Percentiles rank a stretch among this genome's conserved stretches.
phyloP scores from a whole-genome alignment of 225 moss, liverwort and hornwort species.

The Polytrichum commune region DNA sequence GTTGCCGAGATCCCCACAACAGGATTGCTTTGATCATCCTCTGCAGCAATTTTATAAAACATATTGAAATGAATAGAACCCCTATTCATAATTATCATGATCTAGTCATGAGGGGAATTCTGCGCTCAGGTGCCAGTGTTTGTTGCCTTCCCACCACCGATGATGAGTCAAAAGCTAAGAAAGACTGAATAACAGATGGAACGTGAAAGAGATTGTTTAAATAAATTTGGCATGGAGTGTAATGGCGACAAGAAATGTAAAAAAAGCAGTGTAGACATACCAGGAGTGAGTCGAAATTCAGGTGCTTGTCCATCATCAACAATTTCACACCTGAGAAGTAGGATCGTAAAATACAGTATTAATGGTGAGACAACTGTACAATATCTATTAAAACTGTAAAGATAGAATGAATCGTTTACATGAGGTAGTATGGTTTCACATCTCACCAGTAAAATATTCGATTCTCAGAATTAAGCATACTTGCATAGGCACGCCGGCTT shows the following conservation, averaged over 20 bases:
- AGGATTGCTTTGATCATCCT: conserved; percentile 89
- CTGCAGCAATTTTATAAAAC: conserved; percentile 28
- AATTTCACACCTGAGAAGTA: conserved; percentile 70
- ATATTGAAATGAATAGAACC: too few species aligned
- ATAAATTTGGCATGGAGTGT: neutral
- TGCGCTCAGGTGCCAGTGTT: too few species aligned
- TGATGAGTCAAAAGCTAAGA: too few species aligned
- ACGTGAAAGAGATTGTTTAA: neutral
- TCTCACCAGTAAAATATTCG: conserved; percentile 86
- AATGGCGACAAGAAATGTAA: neutral
- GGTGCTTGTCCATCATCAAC: conserved; percentile 95
- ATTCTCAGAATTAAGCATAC: conserved; percentile 91
- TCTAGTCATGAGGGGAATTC: too few species aligned
- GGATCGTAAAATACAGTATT: neutral
- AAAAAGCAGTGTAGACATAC: conserved; percentile 21
- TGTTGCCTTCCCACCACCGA: too few species aligned
- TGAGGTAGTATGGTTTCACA: conserved; percentile 6
- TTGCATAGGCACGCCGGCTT: conserved; percentile 80
- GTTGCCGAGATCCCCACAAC: conserved; percentile 90
- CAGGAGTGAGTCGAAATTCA: conserved; percentile 86
- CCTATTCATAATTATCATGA: too few species aligned
- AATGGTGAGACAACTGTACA: neutral
- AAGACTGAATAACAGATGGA: too few species aligned
- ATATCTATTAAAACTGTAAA: too few species aligned
- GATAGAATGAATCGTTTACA: too few species aligned